A percentile compares a stretch with the other conserved stretches of the same genome.
phyloP scores from a whole-genome alignment of 768 basidiomycete genomes.

The Leccinum incarnatum region DNA sequence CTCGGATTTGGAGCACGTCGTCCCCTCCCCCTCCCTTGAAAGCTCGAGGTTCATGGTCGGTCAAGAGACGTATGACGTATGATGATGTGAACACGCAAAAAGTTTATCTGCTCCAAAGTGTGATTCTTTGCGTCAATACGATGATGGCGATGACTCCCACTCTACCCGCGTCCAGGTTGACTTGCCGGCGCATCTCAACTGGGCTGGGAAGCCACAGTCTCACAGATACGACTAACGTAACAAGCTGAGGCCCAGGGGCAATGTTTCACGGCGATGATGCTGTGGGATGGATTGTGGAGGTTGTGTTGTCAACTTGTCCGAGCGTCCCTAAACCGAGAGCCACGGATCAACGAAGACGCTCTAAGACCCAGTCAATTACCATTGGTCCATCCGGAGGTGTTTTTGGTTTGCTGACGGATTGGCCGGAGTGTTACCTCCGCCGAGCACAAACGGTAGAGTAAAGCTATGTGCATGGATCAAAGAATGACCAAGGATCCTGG shows the following conservation, averaged over 20 bases:
- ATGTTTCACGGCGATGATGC: not conserved
- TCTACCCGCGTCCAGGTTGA: not conserved
- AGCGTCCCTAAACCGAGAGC: not conserved
- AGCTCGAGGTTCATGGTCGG: not conserved
- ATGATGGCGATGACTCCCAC: not conserved
- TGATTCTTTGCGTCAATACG: not conserved
- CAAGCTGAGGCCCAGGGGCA: not conserved
- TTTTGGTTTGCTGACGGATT: not conserved
- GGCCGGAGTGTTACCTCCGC: not conserved
- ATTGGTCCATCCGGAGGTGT: not conserved
- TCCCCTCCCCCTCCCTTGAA: not conserved
- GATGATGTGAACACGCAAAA: constrained; percentile 1
- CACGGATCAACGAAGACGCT: not conserved
- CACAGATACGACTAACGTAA: constrained; percentile 14
- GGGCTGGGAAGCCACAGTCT: not conserved
- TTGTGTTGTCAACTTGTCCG: not conserved
- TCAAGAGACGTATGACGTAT: constrained; percentile 4
- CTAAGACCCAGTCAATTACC: not conserved
- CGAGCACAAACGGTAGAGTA: not conserved
- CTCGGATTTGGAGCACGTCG: not conserved
- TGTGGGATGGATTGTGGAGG: not conserved
- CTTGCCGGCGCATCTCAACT: constrained; percentile 11
- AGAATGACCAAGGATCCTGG: not conserved
- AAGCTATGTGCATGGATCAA: not conserved
- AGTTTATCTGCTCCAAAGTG: constrained; percentile 3